These are phyloP conservation scores for Spergularia azorica DNA, from an alignment of 179 eudicot species.

Conservation along the genomic window DNA sequence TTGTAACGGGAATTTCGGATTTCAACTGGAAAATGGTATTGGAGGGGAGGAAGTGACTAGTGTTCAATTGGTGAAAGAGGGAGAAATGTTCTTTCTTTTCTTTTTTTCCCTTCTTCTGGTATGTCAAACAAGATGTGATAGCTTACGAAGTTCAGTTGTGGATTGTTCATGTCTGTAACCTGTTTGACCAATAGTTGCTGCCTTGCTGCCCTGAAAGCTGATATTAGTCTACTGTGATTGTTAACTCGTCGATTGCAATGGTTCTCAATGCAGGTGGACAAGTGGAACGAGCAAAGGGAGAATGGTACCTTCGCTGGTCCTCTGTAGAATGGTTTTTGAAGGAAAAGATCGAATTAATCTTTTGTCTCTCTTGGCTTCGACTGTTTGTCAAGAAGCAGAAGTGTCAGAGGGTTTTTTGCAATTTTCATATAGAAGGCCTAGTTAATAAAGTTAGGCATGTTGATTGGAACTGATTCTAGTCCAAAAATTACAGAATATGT, in stretches of 20 bases:
- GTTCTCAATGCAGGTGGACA: slow-evolving; percentile 50
- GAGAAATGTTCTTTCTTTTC: not conserved
- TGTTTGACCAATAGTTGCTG: not conserved
- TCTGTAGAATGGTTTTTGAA: slow-evolving; percentile 28
- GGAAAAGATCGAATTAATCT: slow-evolving; percentile 10
- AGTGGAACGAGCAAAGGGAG: slow-evolving; percentile 80
- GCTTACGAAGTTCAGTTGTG: not conserved
- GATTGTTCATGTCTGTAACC: not conserved
- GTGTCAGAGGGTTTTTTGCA: slow-evolving; percentile 12
- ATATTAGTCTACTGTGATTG: not conserved
- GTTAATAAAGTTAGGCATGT: slow-evolving; percentile 33
- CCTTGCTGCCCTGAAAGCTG: no score
- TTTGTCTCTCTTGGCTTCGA: slow-evolving; percentile 18
- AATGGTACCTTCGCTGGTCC: slow-evolving; percentile 74
- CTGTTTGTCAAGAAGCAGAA: slow-evolving; percentile 17
- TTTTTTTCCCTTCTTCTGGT: not conserved
- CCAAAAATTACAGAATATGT: slow-evolving; percentile 31
- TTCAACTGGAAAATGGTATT: no score
- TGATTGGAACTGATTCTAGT: slow-evolving; percentile 34
- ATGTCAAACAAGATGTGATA: not conserved
- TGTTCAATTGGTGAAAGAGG: no score
- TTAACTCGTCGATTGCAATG: slow-evolving; percentile 11
- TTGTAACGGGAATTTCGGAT: no score
- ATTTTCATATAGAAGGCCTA: slow-evolving; percentile 27
- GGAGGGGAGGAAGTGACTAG: no score